phyloP scores from a whole-genome alignment of 345 rosid species.

The Aquilaria malaccensis region DNA sequence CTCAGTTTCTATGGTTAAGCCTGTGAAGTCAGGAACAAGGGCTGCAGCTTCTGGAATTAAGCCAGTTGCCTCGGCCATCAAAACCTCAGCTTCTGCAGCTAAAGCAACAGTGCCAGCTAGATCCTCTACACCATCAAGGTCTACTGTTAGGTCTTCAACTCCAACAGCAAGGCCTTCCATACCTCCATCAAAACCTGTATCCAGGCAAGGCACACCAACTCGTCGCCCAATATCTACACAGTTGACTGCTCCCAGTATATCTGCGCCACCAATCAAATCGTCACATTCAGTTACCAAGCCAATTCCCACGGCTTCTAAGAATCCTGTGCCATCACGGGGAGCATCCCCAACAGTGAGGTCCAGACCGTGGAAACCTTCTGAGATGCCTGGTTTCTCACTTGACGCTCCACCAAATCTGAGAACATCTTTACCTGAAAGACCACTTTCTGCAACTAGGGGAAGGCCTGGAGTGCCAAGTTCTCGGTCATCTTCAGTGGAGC shows the following conservation, averaged over 20 bases:
- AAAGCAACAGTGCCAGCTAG: constrained; percentile 57
- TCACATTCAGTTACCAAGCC: constrained; percentile 39
- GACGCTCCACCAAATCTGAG: constrained; percentile 97
- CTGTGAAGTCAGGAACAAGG: too few relatives aligned
- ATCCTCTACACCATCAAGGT: constrained; percentile 82
- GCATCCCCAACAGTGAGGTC: constrained; percentile 73
- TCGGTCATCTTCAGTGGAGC: constrained; percentile 84
- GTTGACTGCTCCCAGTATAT: constrained; percentile 35
- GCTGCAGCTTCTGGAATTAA: constrained; percentile 27
- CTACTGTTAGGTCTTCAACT: constrained; percentile 73
- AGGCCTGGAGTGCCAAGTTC: constrained; percentile 94
- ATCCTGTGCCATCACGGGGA: constrained; percentile 56
- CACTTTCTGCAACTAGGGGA: constrained; percentile 89
- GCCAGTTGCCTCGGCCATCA: constrained; percentile 26
- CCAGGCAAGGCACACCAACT: constrained; percentile 87
- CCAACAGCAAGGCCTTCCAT: constrained; percentile 75
- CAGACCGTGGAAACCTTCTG: constrained; percentile 97
- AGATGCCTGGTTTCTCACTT: constrained; percentile 94
- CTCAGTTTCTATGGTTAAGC: constrained; percentile 25
- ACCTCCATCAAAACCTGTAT: constrained; percentile 56
- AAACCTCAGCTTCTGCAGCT: constrained; percentile 32
- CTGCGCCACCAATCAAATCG: constrained; percentile 44
- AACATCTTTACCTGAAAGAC: constrained; percentile 79
- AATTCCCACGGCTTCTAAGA: constrained; percentile 32
- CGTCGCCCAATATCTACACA: constrained; percentile 56